phyloP scores from a whole-genome alignment of 257 asterid genomes.

The Prunella vulgaris region DNA sequence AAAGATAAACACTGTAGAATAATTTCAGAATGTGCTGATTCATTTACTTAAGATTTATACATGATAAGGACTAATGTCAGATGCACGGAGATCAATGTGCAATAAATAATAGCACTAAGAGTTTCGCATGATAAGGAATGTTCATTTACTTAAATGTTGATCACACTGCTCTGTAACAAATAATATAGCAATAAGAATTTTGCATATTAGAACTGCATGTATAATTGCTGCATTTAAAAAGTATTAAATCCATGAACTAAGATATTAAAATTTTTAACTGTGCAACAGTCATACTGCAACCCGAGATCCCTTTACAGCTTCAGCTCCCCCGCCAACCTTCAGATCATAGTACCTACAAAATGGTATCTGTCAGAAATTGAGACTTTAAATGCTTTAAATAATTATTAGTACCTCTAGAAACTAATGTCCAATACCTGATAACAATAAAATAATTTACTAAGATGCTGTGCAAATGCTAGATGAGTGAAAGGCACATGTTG shows the following conservation, averaged over 20 bases:
- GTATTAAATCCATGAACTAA: constrained; percentile 30
- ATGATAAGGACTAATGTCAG: background rate
- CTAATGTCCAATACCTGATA: no score
- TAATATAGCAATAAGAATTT: background rate
- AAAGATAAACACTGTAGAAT: background rate
- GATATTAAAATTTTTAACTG: constrained; percentile 49
- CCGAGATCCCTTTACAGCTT: constrained; percentile 98
- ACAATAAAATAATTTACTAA: no score
- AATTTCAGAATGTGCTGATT: background rate
- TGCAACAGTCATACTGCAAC: constrained; percentile 92
- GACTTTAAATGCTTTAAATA: no score
- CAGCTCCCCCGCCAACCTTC: constrained; percentile 77
- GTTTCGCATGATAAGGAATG: no score
- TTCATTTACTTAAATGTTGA: background rate
- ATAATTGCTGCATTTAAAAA: constrained; percentile 15
- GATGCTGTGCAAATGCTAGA: no score
- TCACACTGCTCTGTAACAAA: background rate
- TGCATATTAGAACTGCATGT: constrained; percentile 5
- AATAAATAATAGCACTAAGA: no score
- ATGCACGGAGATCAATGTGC: background rate
- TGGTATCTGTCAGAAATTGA: constrained; percentile 15
- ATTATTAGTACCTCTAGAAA: no score
- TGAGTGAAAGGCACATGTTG: background rate
- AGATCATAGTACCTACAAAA: constrained; percentile 78
- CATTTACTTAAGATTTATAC: background rate